Conservation (phyloP, 1,139 yeast genomes). For the Debaryomycetaceae sp. region DNA sequence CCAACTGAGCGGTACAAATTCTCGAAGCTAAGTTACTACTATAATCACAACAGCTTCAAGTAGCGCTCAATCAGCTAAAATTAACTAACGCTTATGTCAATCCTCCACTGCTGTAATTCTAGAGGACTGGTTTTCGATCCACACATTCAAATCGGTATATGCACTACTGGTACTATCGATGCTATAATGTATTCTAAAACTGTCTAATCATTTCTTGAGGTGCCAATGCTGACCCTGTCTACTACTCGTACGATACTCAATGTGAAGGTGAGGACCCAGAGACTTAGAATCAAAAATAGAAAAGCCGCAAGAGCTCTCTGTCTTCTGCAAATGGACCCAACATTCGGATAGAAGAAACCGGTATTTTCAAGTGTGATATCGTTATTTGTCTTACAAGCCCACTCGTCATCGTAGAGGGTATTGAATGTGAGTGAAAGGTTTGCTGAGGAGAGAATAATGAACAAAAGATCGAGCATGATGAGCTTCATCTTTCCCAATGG, state of each 20-base stretch:
- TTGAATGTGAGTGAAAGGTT: conserved; percentile 82
- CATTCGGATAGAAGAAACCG: conserved; percentile 25
- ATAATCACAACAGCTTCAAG: background rate
- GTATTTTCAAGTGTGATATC: conserved; percentile 4
- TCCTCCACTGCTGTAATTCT: background rate
- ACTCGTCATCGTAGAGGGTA: conserved; percentile 71
- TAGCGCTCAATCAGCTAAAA: background rate
- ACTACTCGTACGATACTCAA: conserved; percentile 82
- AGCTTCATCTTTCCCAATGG: conserved; percentile 80
- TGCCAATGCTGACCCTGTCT: conserved; percentile 50
- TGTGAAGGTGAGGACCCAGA: conserved; percentile 86
- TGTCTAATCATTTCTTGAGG: conserved; percentile 10
- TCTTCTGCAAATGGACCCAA: conserved; percentile 61
- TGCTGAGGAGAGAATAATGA: conserved; percentile 91
- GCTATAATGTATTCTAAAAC: background rate
- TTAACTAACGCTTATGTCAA: background rate
- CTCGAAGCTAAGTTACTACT: background rate
- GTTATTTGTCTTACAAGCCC: conserved; percentile 61
- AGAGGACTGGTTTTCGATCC: background rate
- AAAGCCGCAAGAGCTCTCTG: conserved; percentile 80
- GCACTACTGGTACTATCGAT: background rate
- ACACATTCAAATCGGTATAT: background rate
- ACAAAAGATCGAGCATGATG: conserved; percentile 72
- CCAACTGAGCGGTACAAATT: background rate
- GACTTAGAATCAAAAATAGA: conserved; percentile 65